Conservation (phyloP, 2,329 filamentous ascomycete species). For the Fusarium cyanostomum region DNA sequence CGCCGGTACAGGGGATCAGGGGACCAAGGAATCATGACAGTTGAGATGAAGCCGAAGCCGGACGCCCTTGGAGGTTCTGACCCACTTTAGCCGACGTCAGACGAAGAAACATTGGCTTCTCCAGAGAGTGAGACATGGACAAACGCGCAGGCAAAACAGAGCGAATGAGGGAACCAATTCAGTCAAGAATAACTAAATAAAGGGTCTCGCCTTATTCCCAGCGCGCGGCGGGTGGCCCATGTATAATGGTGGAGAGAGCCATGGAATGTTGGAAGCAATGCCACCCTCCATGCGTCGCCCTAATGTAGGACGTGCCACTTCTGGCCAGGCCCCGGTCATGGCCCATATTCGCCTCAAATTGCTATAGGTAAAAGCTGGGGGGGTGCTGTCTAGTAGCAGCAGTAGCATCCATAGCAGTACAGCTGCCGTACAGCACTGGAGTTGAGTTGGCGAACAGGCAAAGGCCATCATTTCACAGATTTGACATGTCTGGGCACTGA, state of each 20-base stretch:
- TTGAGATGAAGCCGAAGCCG: constrained; percentile 23
- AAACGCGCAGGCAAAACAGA: constrained; percentile 1
- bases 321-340: constrained; percentile 41
- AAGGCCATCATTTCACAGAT: not conserved
- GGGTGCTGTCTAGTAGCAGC: constrained; percentile 12
- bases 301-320: constrained; percentile 49
- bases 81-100: not conserved
- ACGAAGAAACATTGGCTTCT: constrained; percentile 9
- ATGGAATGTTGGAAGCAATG: constrained; percentile 41
- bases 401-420: not conserved
- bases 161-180: not conserved
- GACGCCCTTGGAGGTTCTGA: constrained; percentile 6
- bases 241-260: constrained; percentile 36
- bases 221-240: constrained; percentile 31
- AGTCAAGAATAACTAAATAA: not conserved
- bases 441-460: constrained; percentile 27
- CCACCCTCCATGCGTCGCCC: constrained; percentile 46
- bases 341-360: constrained; percentile 45
- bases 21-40: constrained; percentile 22
- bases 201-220: constrained; percentile 37
- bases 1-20: constrained; percentile 25
- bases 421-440: not conserved
- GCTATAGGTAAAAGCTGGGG: constrained; percentile 30
- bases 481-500: not conserved
- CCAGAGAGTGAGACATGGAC: constrained; percentile 2